Conservation (phyloP, 2,329 filamentous ascomycete species). For the Colletotrichum camelliae region DNA sequence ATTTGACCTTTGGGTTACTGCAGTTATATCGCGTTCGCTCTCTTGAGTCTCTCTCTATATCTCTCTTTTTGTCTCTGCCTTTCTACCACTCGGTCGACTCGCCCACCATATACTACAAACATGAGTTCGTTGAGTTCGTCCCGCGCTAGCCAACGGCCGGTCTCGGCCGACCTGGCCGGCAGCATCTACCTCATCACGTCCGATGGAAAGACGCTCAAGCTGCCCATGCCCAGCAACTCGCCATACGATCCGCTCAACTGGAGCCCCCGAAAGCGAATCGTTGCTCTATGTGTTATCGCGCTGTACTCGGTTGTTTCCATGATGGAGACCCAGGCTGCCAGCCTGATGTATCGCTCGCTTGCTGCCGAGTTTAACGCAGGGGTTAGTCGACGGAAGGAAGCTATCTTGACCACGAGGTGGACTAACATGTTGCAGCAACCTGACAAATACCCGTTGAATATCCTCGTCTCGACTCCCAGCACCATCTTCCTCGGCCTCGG, state of each 20-base stretch:
- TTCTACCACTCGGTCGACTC: neutral
- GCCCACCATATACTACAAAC: neutral
- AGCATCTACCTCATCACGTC: slow-evolving; percentile 37
- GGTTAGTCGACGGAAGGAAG: slow-evolving; percentile 7
- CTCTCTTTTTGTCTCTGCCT: neutral
- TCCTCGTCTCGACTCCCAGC: slow-evolving; percentile 13
- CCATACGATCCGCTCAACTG: slow-evolving; percentile 34
- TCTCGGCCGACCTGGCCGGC: slow-evolving; percentile 24
- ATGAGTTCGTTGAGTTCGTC: neutral
- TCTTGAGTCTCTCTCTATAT: neutral
- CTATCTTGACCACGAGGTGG: slow-evolving; percentile 18
- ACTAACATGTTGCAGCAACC: neutral
- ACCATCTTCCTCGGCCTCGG: slow-evolving; percentile 39
- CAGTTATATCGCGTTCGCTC: neutral
- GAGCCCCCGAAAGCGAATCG: slow-evolving; percentile 24
- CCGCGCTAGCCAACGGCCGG: neutral
- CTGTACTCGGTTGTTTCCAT: slow-evolving; percentile 26
- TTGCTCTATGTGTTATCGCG: slow-evolving; percentile 22
- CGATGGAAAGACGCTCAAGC: slow-evolving; percentile 31
- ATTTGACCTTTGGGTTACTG: neutral
- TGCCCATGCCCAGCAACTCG: slow-evolving; percentile 36
- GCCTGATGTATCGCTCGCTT: slow-evolving; percentile 25
- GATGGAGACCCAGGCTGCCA: slow-evolving; percentile 26
- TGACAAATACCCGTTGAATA: neutral
- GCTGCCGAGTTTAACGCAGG: slow-evolving; percentile 23